Evolutionary conservation across 2,329 filamentous ascomycete species (phyloP).

Genomic region (Aurifilum marmelostoma): DNA sequence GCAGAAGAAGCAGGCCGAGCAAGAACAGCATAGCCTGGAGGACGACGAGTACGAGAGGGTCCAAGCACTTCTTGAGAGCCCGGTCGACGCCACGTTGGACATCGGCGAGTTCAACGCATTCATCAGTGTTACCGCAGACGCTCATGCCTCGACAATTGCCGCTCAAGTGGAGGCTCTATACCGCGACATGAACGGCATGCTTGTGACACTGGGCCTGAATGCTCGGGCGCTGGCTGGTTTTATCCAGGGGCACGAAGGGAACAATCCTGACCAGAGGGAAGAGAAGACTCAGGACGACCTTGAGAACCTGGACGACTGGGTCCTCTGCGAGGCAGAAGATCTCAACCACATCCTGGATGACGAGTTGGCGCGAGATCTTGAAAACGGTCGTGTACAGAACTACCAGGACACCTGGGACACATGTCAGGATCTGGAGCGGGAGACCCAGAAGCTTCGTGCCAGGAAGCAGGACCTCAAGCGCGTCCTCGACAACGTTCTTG

Average conservation of each 20-base stretch:
- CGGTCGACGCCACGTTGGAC: conserved; percentile 62
- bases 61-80: conserved; percentile 64
- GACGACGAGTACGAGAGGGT: conserved; percentile 76
- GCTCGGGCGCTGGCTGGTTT: conserved; percentile 67
- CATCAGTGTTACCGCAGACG: conserved; percentile 55
- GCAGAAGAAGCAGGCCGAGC: conserved; percentile 59
- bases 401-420: conserved; percentile 69
- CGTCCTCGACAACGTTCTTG: conserved; percentile 69
- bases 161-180: conserved; percentile 70
- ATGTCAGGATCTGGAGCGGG: conserved; percentile 69
- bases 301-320: conserved; percentile 70
- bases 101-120: conserved; percentile 71
- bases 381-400: conserved; percentile 69
- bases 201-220: conserved; percentile 89
- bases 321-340: conserved; percentile 74
- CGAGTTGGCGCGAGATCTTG: conserved; percentile 66
- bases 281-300: conserved; percentile 69
- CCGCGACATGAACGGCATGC: conserved; percentile 88
- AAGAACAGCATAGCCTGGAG: conserved; percentile 59
- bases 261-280: conserved; percentile 56
- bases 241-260: conserved; percentile 67
- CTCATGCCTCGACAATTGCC: conserved; percentile 58
- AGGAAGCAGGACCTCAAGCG: conserved; percentile 80
- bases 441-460: conserved; percentile 71
- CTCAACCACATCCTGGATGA: conserved; percentile 66